These are phyloP conservation scores for Phytopythium litorale DNA, from an alignment of 352 stramenopile species.

Conservation along the genomic window DNA sequence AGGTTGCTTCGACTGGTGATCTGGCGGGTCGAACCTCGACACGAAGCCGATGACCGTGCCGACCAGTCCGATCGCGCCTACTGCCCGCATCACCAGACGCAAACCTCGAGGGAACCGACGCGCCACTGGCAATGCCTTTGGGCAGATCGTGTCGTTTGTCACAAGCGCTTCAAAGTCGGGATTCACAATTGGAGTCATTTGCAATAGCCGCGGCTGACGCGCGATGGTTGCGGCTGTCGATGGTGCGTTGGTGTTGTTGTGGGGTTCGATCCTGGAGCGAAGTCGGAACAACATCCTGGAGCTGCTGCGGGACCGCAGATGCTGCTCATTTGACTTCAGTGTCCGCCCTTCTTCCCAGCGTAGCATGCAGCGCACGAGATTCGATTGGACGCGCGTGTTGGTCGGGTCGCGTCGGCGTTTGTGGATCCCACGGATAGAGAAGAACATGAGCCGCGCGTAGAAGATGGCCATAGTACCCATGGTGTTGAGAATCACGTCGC, in stretches of 20 bases:
- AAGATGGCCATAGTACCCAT: slow-evolving; percentile 4
- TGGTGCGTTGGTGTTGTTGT: neutral
- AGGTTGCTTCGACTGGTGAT: neutral
- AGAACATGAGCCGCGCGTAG: neutral
- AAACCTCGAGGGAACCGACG: neutral
- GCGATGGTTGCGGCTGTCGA: neutral
- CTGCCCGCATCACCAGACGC: neutral
- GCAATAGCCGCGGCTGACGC: neutral
- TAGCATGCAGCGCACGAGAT: neutral
- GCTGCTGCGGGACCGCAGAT: neutral
- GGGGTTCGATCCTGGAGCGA: neutral
- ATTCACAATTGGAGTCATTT: neutral
- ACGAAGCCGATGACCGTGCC: neutral
- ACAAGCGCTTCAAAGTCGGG: neutral
- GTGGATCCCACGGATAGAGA: neutral
- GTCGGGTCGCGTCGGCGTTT: neutral
- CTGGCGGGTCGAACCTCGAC: neutral
- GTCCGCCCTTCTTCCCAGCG: neutral
- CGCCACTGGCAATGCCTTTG: neutral
- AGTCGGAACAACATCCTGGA: neutral
- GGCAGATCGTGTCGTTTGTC: neutral
- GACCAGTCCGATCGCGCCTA: neutral
- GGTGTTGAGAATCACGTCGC: slow-evolving; percentile 6
- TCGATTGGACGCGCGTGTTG: neutral
- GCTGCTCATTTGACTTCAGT: neutral